Evolutionary conservation across 2,329 filamentous ascomycete genomes (phyloP).

Genomic region (Xylariaceae sp.): DNA sequence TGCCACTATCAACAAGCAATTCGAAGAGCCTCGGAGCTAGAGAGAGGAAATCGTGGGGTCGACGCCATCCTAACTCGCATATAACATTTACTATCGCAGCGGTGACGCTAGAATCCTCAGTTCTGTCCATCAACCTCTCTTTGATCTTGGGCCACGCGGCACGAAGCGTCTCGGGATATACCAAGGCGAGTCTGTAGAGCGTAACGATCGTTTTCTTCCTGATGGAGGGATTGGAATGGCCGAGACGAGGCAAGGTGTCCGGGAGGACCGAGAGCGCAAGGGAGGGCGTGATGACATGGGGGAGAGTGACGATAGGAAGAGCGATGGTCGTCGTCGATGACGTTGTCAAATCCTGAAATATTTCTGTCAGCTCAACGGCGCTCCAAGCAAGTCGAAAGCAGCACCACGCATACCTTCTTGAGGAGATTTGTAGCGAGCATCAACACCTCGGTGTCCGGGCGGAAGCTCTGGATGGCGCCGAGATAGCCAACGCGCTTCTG

Average conservation of each 20-base stretch:
- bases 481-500: constrained; percentile 96
- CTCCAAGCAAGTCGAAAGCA: neutral
- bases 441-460: constrained; percentile 89
- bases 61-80: constrained; percentile 89
- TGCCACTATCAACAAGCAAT: constrained; percentile 81
- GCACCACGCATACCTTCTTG: constrained; percentile 63
- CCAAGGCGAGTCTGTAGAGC: constrained; percentile 83
- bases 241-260: constrained; percentile 79
- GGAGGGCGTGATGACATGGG: constrained; percentile 88
- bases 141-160: constrained; percentile 97
- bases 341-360: constrained; percentile 62
- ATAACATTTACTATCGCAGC: constrained; percentile 95
- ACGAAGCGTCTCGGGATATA: constrained; percentile 91
- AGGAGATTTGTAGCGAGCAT: constrained; percentile 96
- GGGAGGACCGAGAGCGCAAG: constrained; percentile 84
- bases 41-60: constrained; percentile 89
- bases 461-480: constrained; percentile 91
- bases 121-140: constrained; percentile 82
- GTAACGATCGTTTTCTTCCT: constrained; percentile 96
- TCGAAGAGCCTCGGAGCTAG: constrained; percentile 89
- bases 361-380: neutral
- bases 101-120: constrained; percentile 88
- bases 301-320: constrained; percentile 82
- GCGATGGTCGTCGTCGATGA: constrained; percentile 71
- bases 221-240: constrained; percentile 77